Base-by-base conservation (phyloP, 345 rosid genomes). In the Brassica juncea region DNA sequence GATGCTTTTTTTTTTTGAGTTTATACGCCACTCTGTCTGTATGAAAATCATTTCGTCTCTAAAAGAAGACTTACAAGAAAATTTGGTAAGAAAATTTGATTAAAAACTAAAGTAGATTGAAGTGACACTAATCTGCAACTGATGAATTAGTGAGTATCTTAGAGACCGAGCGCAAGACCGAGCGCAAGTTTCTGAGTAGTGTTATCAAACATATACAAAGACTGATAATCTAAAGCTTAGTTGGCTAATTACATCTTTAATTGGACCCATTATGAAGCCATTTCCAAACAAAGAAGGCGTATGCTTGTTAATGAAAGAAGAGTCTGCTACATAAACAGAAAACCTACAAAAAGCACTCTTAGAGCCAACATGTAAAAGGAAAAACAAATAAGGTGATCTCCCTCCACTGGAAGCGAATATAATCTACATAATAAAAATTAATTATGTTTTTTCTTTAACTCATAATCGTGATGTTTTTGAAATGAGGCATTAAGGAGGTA, bases 261-360 rank as follows among this genome's bases (percentile, higher is more conserved):
- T 49, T 59, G 75, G 81, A 10, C 58, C 68, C 76, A 64, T 54
- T 47, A 12, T 60, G 63, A 69, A 61, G 69, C 31, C 5, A 6
- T 77, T 68, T 69, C 74, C 16, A 69, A 70, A 14, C 34, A 60
- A 60, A 42, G 44, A 28, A 60, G 37, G 35, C 62, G 23, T 58
- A 68, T 39, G 47, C 68, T 60, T 76, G 64, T 77, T 62, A 6
- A 27, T 61, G 11, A 10, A 49, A 31, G 25, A 65, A 31, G 61
- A 47, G 54, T 14, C 37, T 58, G 9, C 54, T 6, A 59, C 35
- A 14, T 23, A 55, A 70, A 52, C 73, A 42, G 0, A 34, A 35
- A 6, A 54, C 25, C 14, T 49, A n/a, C 55, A 4, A 21, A 16
- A 52, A 10, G 8, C 57, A 52, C 57, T n/a, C 21, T 52, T n/a